These are phyloP conservation scores for Alternaria gaisen DNA, from an alignment of 2,329 filamentous ascomycete genomes.

Conservation along the genomic window DNA sequence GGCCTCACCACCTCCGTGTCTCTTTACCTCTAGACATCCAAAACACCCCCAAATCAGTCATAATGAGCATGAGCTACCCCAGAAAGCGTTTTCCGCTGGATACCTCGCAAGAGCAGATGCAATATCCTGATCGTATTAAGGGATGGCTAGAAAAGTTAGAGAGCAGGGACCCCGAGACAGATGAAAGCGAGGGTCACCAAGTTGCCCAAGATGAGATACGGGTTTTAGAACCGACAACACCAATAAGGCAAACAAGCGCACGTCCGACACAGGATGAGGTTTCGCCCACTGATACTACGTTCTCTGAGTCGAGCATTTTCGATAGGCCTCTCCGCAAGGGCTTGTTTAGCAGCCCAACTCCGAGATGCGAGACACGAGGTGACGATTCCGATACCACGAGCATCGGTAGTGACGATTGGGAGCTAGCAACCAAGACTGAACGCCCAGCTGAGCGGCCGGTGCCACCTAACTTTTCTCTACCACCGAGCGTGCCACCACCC, in stretches of 20 bases:
- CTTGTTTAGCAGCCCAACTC: background rate
- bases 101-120: background rate
- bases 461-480: background rate
- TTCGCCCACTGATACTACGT: slow-evolving; percentile 39
- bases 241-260: background rate
- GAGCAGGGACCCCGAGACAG: background rate
- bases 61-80: background rate
- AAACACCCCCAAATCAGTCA: background rate
- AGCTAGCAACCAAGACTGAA: background rate
- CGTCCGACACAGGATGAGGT: slow-evolving; percentile 3
- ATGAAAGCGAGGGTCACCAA: background rate
- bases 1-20: slow-evolving; percentile 1
- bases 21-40: background rate
- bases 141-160: slow-evolving; percentile 12
- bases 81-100: background rate
- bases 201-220: slow-evolving; percentile 1
- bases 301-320: slow-evolving; percentile 35
- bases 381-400: slow-evolving; percentile 18
- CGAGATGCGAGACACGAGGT: background rate
- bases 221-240: background rate
- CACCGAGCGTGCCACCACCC: background rate
- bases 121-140: background rate
- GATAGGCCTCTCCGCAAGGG: slow-evolving; percentile 17
- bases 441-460: background rate
- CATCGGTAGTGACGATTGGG: slow-evolving; percentile 10